These are phyloP conservation scores for Nemania bipapillata DNA, from an alignment of 2,329 filamentous ascomycete genomes.

Conservation along the genomic window DNA sequence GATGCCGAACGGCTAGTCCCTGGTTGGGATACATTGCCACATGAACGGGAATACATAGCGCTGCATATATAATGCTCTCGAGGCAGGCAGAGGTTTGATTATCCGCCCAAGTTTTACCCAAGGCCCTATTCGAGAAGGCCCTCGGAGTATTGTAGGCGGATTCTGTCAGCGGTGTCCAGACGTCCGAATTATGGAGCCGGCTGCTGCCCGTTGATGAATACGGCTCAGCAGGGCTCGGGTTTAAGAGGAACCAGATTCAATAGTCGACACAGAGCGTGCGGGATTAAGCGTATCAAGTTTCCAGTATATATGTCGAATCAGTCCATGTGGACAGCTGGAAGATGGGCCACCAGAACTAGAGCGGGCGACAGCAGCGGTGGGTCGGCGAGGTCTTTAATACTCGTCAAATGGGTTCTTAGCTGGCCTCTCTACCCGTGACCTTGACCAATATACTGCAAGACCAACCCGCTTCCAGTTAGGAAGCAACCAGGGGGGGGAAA, in stretches of 20 bases:
- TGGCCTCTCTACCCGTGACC: slow-evolving; percentile 29
- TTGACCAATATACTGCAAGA: slow-evolving; percentile 25
- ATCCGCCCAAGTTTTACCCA: neutral
- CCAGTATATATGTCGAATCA: slow-evolving; percentile 37
- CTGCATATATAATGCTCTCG: slow-evolving; percentile 9
- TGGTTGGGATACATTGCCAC: slow-evolving; percentile 43
- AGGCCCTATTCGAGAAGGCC: slow-evolving; percentile 10
- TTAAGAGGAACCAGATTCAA: slow-evolving; percentile 13
- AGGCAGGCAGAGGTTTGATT: slow-evolving; percentile 15
- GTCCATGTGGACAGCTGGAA: slow-evolving; percentile 35
- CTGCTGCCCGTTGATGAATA: slow-evolving; percentile 13
- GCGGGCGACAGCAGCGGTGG: slow-evolving; percentile 41
- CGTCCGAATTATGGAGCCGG: slow-evolving; percentile 11
- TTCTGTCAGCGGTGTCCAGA: neutral
- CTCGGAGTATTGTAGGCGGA: slow-evolving; percentile 14
- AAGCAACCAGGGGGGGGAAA: slow-evolving; percentile 1
- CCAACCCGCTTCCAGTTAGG: slow-evolving; percentile 28
- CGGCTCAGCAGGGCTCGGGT: slow-evolving; percentile 12
- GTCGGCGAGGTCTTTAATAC: slow-evolving; percentile 48
- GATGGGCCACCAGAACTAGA: slow-evolving; percentile 37
- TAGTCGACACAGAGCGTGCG: slow-evolving; percentile 10
- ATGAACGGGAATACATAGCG: slow-evolving; percentile 47
- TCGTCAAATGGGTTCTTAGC: slow-evolving; percentile 31
- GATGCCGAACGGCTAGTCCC: slow-evolving; percentile 43
- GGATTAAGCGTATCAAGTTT: slow-evolving; percentile 14